Percentiles rank a stretch among this genome's conserved stretches.
These are phyloP conservation scores for Candida arabinofermentans DNA, from an alignment of 805 yeast genomes.

Conservation along the genomic window DNA sequence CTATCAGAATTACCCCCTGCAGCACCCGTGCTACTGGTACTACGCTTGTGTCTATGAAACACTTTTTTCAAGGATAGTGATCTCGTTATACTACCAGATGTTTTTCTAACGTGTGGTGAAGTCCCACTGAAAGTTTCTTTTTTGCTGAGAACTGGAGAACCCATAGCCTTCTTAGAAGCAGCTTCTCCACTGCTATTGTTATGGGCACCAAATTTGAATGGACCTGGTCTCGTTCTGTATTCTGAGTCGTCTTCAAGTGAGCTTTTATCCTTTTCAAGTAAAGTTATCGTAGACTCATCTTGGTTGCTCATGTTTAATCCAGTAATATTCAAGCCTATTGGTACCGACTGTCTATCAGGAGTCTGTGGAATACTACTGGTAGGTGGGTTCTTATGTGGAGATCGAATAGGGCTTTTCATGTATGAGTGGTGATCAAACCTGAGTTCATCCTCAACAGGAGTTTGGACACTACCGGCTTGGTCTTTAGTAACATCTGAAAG, in stretches of 20 bases:
- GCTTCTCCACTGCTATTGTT: not conserved
- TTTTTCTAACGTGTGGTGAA: conserved; percentile 15
- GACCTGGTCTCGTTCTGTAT: conserved; percentile 9
- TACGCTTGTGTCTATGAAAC: conserved; percentile 26
- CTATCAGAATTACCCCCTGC: conserved; percentile 4
- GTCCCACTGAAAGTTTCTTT: not conserved
- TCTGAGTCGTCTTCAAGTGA: conserved; percentile 7
- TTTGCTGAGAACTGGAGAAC: not conserved
- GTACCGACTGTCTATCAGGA: conserved; percentile 8
- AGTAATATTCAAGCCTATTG: conserved; percentile 22
- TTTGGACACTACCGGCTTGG: not conserved
- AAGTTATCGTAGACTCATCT: conserved; percentile 2
- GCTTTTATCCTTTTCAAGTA: not conserved
- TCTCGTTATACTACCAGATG: conserved; percentile 20
- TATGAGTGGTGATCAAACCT: conserved; percentile 1
- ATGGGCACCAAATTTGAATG: conserved; percentile 17
- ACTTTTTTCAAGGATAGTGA: conserved; percentile 22
- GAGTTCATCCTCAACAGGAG: not conserved
- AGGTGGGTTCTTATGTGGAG: conserved; percentile 14
- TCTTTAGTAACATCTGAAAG: no score
- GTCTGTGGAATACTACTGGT: conserved; percentile 12
- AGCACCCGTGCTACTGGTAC: conserved; percentile 17
- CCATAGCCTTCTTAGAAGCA: not conserved
- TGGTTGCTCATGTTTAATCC: conserved; percentile 10
- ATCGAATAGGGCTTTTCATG: conserved; percentile 12